phyloP scores from a whole-genome alignment of 2,329 filamentous ascomycete species.

The Microthyrium microscopicum region DNA sequence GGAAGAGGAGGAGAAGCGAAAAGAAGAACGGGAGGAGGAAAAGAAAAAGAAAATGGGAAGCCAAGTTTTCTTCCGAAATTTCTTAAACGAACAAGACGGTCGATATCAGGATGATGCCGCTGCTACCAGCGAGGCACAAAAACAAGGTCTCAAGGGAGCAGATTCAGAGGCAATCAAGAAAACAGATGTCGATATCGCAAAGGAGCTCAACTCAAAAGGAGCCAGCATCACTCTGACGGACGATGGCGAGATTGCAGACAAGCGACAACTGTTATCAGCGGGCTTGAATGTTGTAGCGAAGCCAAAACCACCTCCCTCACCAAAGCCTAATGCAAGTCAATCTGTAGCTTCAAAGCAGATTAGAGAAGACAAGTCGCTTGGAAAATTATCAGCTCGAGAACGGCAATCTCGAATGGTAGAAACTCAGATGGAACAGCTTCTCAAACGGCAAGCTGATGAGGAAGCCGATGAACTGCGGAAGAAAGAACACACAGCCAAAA shows the following conservation, averaged over 20 bases:
- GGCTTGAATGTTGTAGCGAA: conserved; percentile 57
- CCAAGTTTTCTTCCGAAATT: conserved; percentile 60
- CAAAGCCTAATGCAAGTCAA: conserved; percentile 16
- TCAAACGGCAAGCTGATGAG: conserved; percentile 54
- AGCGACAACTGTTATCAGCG: conserved; percentile 59
- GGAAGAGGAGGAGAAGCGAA: conserved; percentile 53
- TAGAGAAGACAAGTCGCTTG: too few species aligned
- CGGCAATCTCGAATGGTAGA: conserved; percentile 66
- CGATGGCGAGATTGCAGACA: conserved; percentile 69
- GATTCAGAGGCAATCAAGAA: conserved; percentile 30
- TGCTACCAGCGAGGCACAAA: conserved; percentile 29
- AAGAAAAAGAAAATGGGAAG: conserved; percentile 54
- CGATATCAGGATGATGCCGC: conserved; percentile 54
- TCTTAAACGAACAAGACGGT: conserved; percentile 55
- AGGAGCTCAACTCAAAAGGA: conserved; percentile 47
- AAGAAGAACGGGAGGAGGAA: conserved; percentile 48
- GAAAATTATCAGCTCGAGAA: too few species aligned
- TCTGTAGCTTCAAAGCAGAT: conserved; percentile 27
- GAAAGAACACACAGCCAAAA: conserved; percentile 52
- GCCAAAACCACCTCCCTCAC: conserved; percentile 34
- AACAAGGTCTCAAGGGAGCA: conserved; percentile 17
- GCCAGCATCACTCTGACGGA: conserved; percentile 57
- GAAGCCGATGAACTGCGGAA: conserved; percentile 49
- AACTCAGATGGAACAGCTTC: conserved; percentile 54
- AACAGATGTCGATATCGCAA: conserved; percentile 46